Percentiles rank a stretch among this genome's conserved stretches.
These are phyloP conservation scores for Cymbopogon flexuosus DNA, from an alignment of 202 grass and related monocot species.

Conservation along the genomic window DNA sequence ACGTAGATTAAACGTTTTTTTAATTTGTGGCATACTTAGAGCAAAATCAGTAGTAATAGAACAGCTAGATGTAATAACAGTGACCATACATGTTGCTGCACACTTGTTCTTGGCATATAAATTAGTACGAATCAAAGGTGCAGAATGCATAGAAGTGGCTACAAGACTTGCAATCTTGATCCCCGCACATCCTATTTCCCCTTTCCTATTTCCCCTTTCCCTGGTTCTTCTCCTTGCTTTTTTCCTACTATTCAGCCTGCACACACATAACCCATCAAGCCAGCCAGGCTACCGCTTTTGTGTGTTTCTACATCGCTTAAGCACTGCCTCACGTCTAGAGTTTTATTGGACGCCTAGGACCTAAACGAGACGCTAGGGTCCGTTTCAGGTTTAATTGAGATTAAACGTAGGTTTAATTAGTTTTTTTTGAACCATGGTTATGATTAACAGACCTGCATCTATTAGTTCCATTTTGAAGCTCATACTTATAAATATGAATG, in stretches of 20 bases:
- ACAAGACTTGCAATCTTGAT: background rate
- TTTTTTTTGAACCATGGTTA: background rate
- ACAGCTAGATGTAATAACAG: background rate
- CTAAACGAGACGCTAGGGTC: background rate
- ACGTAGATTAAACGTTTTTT: no score
- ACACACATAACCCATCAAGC: background rate
- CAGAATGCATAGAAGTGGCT: background rate
- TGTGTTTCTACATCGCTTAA: background rate
- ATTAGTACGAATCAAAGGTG: no score
- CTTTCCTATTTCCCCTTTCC: no score
- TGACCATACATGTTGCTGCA: background rate
- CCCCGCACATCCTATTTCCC: background rate
- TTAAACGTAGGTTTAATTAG: background rate
- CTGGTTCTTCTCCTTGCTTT: background rate
- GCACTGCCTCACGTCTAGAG: background rate
- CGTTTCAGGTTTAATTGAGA: background rate
- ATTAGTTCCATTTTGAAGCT: background rate
- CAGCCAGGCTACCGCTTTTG: background rate
- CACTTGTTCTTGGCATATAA: no score
- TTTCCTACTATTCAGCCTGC: background rate
- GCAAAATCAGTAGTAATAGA: no score
- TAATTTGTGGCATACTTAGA: no score
- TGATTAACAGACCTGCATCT: background rate
- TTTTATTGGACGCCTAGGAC: background rate
- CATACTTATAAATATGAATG: background rate